Conservation (phyloP, 768 basidiomycete species). For the Cyclocybe aegerita region DNA sequence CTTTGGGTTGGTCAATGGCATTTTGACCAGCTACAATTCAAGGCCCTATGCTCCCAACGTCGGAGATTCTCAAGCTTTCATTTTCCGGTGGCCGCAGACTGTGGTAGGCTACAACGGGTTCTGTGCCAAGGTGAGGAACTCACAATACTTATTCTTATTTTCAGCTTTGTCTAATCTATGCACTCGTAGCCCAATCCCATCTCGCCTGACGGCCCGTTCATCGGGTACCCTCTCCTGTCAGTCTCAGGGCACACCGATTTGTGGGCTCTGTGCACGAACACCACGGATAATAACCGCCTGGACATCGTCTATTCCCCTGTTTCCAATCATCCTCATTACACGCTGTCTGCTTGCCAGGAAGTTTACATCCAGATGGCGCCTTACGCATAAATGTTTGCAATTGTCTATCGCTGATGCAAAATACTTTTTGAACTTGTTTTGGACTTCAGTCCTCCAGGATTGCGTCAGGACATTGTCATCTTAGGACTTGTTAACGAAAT, state of each 20-base stretch:
- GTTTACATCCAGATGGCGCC: constrained; percentile 11
- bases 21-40: constrained; percentile 10
- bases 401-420: no score
- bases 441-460: no score
- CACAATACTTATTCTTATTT: not conserved
- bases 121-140: constrained; percentile 14
- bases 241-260: constrained; percentile 15
- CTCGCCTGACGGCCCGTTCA: constrained; percentile 17
- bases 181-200: constrained; percentile 15
- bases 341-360: constrained; percentile 11
- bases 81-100: constrained; percentile 12
- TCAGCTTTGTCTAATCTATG: not conserved
- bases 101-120: constrained; percentile 13
- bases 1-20: constrained; percentile 12
- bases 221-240: constrained; percentile 18
- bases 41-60: constrained; percentile 9
- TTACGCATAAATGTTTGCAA: not conserved
- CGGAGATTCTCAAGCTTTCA: constrained; percentile 18
- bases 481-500: no score
- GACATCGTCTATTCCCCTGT: constrained; percentile 27
- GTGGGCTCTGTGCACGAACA: constrained; percentile 25
- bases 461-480: no score
- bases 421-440: no score
- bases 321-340: constrained; percentile 24
- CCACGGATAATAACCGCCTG: constrained; percentile 17